Evolutionary conservation across 208 protist genomes (phyloP).

Genomic region (Leishmania major): DNA sequence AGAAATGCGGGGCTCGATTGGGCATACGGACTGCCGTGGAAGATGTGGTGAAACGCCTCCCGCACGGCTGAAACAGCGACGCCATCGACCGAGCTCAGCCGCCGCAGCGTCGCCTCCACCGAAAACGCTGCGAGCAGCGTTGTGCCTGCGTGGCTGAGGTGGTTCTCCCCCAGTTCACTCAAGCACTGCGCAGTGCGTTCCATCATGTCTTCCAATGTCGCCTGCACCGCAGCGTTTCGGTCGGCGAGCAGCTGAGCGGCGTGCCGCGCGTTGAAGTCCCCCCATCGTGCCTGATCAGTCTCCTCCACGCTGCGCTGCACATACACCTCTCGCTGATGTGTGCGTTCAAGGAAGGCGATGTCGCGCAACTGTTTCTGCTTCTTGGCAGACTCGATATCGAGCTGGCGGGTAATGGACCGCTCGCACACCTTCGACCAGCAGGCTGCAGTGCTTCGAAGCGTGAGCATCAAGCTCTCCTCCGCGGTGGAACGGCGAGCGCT

Average conservation of each 20-base stretch:
- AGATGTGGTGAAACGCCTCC: conserved; percentile 49
- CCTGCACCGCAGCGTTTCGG: conserved; percentile 30
- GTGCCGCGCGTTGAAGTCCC: conserved; percentile 36
- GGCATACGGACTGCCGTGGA: conserved; percentile 30
- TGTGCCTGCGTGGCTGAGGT: conserved; percentile 32
- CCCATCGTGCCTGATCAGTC: conserved; percentile 63
- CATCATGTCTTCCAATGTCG: conserved; percentile 43
- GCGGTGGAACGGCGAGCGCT: conserved; percentile 31
- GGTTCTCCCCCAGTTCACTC: conserved; percentile 39
- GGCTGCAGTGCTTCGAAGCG: conserved; percentile 46
- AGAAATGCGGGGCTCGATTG: conserved; percentile 34
- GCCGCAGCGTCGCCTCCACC: conserved; percentile 22
- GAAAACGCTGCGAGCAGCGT: conserved; percentile 43
- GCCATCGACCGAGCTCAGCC: not conserved
- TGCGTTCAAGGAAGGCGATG: conserved; percentile 47
- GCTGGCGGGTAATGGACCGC: conserved; percentile 60
- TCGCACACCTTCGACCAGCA: conserved; percentile 84
- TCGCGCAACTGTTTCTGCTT: conserved; percentile 38
- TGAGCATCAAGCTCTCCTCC: conserved; percentile 60
- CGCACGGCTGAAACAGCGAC: not conserved
- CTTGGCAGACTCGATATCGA: conserved; percentile 52
- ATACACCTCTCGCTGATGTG: conserved; percentile 43
- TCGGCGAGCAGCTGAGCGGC: conserved; percentile 16
- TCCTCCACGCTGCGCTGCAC: conserved; percentile 50
- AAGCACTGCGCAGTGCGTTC: conserved; percentile 31